phyloP scores from a whole-genome alignment of 2,329 filamentous ascomycete genomes.

The Ophiostoma triangulosporum region DNA sequence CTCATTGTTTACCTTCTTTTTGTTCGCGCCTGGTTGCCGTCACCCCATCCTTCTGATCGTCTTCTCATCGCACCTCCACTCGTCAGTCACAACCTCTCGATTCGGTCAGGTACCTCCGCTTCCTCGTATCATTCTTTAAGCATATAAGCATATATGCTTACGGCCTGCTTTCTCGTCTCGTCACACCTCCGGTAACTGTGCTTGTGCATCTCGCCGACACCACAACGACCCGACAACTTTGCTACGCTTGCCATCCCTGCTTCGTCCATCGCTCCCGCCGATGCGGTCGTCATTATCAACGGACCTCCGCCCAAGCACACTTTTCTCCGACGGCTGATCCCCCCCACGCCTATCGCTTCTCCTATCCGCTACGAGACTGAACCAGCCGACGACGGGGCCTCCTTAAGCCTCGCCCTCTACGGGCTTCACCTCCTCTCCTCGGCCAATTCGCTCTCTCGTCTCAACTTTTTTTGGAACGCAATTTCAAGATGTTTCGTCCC shows the following conservation, averaged over 20 bases:
- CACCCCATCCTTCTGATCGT: neutral
- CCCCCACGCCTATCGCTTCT: neutral
- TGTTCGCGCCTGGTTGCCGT: slow-evolving; percentile 8
- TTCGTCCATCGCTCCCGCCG: neutral
- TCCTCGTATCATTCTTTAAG: too few relatives aligned
- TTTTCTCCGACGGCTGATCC: neutral
- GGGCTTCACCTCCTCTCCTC: neutral
- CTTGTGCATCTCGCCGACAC: slow-evolving; percentile 5
- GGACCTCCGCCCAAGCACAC: neutral
- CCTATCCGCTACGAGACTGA: neutral
- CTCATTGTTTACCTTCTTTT: slow-evolving; percentile 3
- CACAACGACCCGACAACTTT: neutral
- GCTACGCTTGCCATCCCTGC: neutral
- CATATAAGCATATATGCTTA: too few relatives aligned
- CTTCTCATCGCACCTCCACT: neutral
- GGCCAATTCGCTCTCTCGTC: neutral
- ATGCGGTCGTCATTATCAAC: neutral
- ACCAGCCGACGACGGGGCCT: neutral
- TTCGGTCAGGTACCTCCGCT: too few relatives aligned
- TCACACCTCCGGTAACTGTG: slow-evolving; percentile 1
- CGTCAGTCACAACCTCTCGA: too few relatives aligned
- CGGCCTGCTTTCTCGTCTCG: slow-evolving; percentile 1
- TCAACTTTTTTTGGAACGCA: neutral
- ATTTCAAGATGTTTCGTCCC: slow-evolving; percentile 63
- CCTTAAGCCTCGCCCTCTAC: neutral